Conservation (phyloP, 192 early-diverging fungal genomes). For the Podochytrium sp. region DNA sequence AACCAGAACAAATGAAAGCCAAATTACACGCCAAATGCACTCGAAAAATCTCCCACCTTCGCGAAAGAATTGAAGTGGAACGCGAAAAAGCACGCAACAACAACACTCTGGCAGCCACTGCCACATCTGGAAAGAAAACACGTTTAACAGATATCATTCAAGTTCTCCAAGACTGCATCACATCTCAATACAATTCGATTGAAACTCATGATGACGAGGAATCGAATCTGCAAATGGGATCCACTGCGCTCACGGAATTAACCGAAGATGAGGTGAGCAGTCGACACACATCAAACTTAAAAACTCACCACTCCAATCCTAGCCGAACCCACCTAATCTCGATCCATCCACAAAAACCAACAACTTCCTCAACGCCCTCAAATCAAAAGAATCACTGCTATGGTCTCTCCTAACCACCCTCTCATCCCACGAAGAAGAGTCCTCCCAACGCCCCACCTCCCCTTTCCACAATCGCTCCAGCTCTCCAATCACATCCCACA, state of each 20-base stretch:
- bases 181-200: conserved; percentile 1
- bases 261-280: background rate
- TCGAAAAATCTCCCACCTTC: background rate
- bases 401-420: conserved; percentile 9
- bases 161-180: conserved; percentile 12
- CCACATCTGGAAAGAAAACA: background rate
- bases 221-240: no score
- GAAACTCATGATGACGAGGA: no score
- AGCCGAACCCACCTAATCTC: no score
- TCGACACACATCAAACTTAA: no score
- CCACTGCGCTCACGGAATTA: no score
- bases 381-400: conserved; percentile 19
- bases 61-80: conserved; percentile 16
- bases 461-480: no score
- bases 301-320: no score
- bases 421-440: background rate
- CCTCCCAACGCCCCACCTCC: no score
- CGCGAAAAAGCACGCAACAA: conserved; percentile 7
- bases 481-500: background rate
- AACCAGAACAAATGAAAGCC: background rate
- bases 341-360: background rate
- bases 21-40: conserved; percentile 16
- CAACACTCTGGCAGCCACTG: background rate
- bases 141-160: background rate
- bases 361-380: background rate